Base-by-base conservation (phyloP, 2,329 filamentous ascomycete genomes). In the Trichoderma arundinaceum region DNA sequence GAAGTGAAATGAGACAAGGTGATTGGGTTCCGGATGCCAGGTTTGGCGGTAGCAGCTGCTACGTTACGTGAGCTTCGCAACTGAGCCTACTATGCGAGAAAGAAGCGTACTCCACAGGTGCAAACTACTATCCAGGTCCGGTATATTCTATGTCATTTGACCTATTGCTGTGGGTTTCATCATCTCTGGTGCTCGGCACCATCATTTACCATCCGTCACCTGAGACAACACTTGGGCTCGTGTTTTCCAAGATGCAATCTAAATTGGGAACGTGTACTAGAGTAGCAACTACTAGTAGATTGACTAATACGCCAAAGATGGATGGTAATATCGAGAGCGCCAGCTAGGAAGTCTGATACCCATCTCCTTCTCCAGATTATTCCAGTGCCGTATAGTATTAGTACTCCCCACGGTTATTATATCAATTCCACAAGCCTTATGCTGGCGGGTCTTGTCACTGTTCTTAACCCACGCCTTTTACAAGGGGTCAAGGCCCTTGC, bases 101-200 rank as follows among this genome's bases (percentile, higher is more conserved):
- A n/a, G 48, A 13, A 9, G 48, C 17, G 1, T n/a, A 19, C 48
- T 51, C 48, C 48, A 51, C n/a, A 22, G 12, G 15, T 28, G 4
- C 46, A 32, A 13, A n/a, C 46, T 49, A n/a, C 4, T 48, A 39
- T 39, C 15, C 22, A 43, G 43, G 22, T 28, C 48, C 22, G 28
- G 48, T 56, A n/a, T n/a, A n/a, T 38, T 22, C 38, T n/a, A 7
- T 32, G 38, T 43, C 53, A 56, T 39, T 56, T 56, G 53, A 56
- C 15, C 10, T 56, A 7, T 43, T 28, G 39, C 1, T 32, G 53
- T 43, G 53, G 38, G 22, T 51, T 56, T 41, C 38, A 56, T 38
- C 22, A 32, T n/a, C n/a, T n/a, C n/a, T n/a, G n/a, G n/a, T n/a
- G n/a, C n/a, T n/a, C n/a, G n/a, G n/a, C n/a, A n/a, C n/a, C n/a